phyloP scores from a whole-genome alignment of 345 rosid genomes.

The Excoecaria cochinchinensis region DNA sequence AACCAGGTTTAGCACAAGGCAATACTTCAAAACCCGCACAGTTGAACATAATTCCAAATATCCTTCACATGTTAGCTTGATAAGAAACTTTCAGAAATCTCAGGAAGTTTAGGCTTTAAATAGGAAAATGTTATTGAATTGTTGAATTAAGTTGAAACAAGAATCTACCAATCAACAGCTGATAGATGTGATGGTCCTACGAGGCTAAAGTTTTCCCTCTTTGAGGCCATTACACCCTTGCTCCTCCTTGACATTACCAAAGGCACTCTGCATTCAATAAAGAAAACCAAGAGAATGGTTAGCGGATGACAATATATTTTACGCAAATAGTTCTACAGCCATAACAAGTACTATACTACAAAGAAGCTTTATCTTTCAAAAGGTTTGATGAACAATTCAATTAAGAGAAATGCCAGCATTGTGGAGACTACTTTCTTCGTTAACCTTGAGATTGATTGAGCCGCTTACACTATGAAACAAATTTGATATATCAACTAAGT shows the following conservation, averaged over 20 bases:
- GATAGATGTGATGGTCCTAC: conserved; percentile 70
- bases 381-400: neutral
- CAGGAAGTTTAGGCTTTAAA: neutral
- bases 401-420: neutral
- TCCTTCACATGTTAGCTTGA: neutral
- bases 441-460: neutral
- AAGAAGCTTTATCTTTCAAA: neutral
- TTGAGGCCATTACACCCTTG: conserved; percentile 43
- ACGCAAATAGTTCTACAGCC: neutral
- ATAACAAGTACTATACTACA: neutral
- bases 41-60: neutral
- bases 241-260: conserved; percentile 18
- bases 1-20: neutral
- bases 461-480: neutral
- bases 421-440: neutral
- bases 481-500: neutral
- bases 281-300: neutral
- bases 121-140: too few species aligned
- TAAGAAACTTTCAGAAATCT: neutral
- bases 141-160: neutral
- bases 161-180: conserved; percentile 60
- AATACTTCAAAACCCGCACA: neutral
- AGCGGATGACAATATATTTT: neutral
- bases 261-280: conserved; percentile 10
- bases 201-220: conserved; percentile 63